phyloP scores from a whole-genome alignment of 768 basidiomycete genomes.

The Galerina marginata region DNA sequence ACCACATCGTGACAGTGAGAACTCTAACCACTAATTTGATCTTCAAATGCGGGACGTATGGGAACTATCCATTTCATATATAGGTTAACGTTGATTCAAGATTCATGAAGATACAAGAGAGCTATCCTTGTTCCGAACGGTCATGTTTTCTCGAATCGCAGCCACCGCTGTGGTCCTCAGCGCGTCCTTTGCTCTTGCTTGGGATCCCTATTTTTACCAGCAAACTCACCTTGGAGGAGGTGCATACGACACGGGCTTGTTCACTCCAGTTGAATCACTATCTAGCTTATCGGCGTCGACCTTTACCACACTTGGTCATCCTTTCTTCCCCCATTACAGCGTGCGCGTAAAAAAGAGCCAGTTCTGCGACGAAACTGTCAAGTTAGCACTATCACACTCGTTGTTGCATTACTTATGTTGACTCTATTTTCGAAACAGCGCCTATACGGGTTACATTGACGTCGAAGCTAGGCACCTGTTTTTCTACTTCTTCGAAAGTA shows the following conservation, averaged over 20 bases:
- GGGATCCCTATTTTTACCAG: background rate
- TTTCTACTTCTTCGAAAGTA: conserved; percentile 81
- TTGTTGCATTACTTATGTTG: background rate
- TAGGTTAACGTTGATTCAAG: background rate
- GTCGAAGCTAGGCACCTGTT: conserved; percentile 65
- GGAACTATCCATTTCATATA: background rate
- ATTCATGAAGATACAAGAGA: background rate
- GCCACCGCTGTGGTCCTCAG: background rate
- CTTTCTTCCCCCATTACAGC: conserved; percentile 53
- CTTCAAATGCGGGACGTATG: background rate
- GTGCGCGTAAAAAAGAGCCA: conserved; percentile 61
- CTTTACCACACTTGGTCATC: conserved; percentile 49
- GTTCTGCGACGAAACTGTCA: conserved; percentile 66
- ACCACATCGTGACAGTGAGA: too few relatives aligned
- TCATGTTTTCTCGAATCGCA: background rate
- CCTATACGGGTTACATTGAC: conserved; percentile 72
- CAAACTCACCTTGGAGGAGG: conserved; percentile 3
- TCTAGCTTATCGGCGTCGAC: conserved; percentile 32
- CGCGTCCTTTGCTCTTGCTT: background rate
- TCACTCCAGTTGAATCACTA: conserved; percentile 38
- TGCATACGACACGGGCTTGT: conserved; percentile 27
- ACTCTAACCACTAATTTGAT: too few relatives aligned
- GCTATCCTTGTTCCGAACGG: background rate
- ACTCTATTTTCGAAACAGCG: conserved; percentile 30
- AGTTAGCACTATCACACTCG: conserved; percentile 29